Evolutionary conservation across 768 basidiomycete species (phyloP).

Genomic region (Pleurotus tuber-regium): DNA sequence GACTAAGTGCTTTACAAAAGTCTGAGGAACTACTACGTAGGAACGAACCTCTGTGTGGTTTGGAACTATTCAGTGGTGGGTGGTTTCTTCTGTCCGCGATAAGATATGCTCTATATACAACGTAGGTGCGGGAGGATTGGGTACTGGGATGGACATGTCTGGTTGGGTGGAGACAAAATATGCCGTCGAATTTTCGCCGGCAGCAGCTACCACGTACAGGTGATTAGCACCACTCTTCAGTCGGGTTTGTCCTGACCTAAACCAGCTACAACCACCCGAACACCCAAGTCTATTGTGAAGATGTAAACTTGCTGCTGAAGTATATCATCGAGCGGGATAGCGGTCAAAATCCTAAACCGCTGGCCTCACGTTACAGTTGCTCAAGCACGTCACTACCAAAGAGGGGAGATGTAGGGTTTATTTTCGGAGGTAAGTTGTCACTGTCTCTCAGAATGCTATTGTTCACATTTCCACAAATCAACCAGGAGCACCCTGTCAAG

Average conservation of each 20-base stretch:
- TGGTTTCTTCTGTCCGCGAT: constrained; percentile 7
- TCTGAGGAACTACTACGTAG: constrained; percentile 27
- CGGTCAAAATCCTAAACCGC: constrained; percentile 34
- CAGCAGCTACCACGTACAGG: constrained; percentile 66
- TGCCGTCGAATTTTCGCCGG: constrained; percentile 64
- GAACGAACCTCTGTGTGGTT: constrained; percentile 47
- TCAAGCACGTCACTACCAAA: constrained; percentile 48
- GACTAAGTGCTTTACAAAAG: constrained; percentile 26
- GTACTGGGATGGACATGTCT: constrained; percentile 62
- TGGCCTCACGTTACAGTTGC: constrained; percentile 39
- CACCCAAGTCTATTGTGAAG: constrained; percentile 61
- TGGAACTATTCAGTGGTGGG: constrained; percentile 72
- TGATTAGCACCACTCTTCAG: constrained; percentile 26
- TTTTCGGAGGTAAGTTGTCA: constrained; percentile 60
- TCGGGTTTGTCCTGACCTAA: not conserved
- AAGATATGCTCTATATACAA: too few species aligned
- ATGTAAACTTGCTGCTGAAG: constrained; percentile 55
- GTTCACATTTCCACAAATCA: not conserved
- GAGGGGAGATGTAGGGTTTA: constrained; percentile 61
- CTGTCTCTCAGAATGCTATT: not conserved
- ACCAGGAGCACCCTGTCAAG: constrained; percentile 74
- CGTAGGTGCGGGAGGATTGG: constrained; percentile 73
- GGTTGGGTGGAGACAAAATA: constrained; percentile 62
- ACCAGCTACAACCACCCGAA: constrained; percentile 60
- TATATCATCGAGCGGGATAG: constrained; percentile 51